Evolutionary conservation across 1,284 basidiomycete genomes (phyloP), one percentile per base, ranked within the genome.

Genomic region (Fomitopsis pinicola): DNA sequence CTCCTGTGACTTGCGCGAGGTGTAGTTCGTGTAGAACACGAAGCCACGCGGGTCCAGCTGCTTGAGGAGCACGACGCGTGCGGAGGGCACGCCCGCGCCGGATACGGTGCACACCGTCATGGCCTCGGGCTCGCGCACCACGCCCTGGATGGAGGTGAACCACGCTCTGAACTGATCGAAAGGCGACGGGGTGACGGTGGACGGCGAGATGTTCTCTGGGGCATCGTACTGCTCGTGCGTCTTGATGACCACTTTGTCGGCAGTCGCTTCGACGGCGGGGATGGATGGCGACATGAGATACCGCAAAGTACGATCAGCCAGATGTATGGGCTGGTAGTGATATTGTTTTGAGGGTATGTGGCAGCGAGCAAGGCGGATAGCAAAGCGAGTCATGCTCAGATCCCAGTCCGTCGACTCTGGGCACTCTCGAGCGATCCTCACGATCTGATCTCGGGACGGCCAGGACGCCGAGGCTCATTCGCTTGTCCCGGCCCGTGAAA

Each of bases 1-100:
- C 75, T 98, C 97, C 40, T 77, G 72, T 2, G 92, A 94, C 77
- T 99, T 99, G 64, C 96, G 86, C 19, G 94, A 97, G 42, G 84
- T 83, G 79, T 99, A 99, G 78, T 99, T 99, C 42, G 95, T 97
- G 82, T 86, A 99, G 78, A 98, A 98, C 59, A 97, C 85, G 77
- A 99, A 98, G 42, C 96, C 95, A 56, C 79, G 83, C 28, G 80
- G 71, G 76, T 97, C 92, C 69, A 94, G 86, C 69, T 94, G 86
- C 75, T 98, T 98, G 70, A 98, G 87, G 64, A 98, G 87, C 56
- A 98, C 96, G 71, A 94, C 84, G 64, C 96, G 88, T 3, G 91
- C 86, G 12, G 93, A 95, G 17, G 97, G 97, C 62, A 94, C 82
- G 48, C 90, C 91, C 0, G 74, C 64, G 9, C 84, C 69, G 0